A percentile compares a stretch with the other conserved stretches of the same genome.
These are phyloP conservation scores for Rhodosorus marinus DNA, from an alignment of 23 red algal genomes.

Conservation along the genomic window DNA sequence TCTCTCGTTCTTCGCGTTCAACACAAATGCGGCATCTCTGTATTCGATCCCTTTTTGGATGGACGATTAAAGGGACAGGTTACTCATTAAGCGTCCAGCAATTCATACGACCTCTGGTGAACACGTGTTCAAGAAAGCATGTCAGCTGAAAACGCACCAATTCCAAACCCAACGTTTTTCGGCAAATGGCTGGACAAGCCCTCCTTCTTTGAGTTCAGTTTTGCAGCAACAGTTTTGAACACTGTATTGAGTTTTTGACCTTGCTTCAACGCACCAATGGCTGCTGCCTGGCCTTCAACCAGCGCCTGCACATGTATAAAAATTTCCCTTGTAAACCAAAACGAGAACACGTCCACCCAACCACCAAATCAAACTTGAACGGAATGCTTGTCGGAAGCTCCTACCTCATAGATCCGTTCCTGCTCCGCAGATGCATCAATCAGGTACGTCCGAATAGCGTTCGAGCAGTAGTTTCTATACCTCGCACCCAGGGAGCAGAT, in stretches of 20 bases:
- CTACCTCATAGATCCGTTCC: slow-evolving; percentile 38
- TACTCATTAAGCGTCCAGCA: too few relatives aligned
- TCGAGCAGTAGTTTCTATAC: slow-evolving; percentile 68
- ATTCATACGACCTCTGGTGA: too few relatives aligned
- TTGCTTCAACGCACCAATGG: slow-evolving; percentile 27
- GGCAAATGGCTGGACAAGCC: slow-evolving; percentile 12
- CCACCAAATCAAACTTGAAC: too few relatives aligned
- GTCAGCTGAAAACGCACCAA: too few relatives aligned
- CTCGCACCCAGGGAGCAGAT: slow-evolving; percentile 71
- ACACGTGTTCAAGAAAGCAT: too few relatives aligned
- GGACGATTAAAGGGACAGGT: too few relatives aligned
- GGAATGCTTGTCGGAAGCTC: too few relatives aligned
- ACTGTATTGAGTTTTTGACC: slow-evolving; percentile 27
- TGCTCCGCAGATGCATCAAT: slow-evolving; percentile 39
- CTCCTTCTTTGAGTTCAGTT: slow-evolving; percentile 11
- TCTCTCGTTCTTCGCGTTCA: slow-evolving; percentile 72
- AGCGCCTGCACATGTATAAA: too few relatives aligned
- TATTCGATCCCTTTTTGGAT: slow-evolving; percentile 88
- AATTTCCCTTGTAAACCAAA: too few relatives aligned
- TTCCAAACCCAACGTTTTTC: slow-evolving; percentile 91
- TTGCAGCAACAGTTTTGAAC: slow-evolving; percentile 23
- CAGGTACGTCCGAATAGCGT: slow-evolving; percentile 63
- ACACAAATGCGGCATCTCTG: slow-evolving; percentile 57
- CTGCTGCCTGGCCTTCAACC: slow-evolving; percentile 39
- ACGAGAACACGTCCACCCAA: too few relatives aligned